A percentile compares a stretch with the other conserved stretches of the same genome.
These are phyloP conservation scores for Sugiyamaella pinicola DNA, from an alignment of 1,139 yeast species.

Conservation along the genomic window DNA sequence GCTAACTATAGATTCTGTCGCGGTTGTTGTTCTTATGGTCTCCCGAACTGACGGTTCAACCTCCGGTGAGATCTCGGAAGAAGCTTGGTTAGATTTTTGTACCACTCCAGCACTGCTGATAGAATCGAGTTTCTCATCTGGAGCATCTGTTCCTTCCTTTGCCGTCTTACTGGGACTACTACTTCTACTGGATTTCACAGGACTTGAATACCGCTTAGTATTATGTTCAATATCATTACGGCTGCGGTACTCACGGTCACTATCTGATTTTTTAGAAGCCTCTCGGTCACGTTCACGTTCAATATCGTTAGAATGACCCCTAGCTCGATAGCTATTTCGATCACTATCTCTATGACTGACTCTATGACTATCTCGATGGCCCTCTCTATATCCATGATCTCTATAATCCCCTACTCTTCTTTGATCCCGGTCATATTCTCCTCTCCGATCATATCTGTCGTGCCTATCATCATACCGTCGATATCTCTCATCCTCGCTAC, in stretches of 20 bases:
- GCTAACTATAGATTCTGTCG: background rate
- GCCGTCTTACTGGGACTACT: background rate
- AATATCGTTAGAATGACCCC: background rate
- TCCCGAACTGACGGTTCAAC: background rate
- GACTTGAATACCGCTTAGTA: background rate
- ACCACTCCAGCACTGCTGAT: background rate
- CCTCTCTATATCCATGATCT: slow-evolving; percentile 1
- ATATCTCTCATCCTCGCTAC: slow-evolving; percentile 3
- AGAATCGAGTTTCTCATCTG: background rate
- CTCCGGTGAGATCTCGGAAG: background rate
- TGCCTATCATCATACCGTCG: slow-evolving; percentile 6
- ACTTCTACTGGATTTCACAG: slow-evolving; percentile 4
- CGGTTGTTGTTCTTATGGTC: background rate
- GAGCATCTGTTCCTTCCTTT: background rate
- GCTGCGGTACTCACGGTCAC: slow-evolving; percentile 16
- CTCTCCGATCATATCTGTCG: slow-evolving; percentile 1
- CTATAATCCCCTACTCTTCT: background rate
- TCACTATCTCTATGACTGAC: background rate
- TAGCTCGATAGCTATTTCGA: background rate
- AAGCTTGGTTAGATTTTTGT: slow-evolving; percentile 5
- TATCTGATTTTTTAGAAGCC: background rate
- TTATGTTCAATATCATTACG: slow-evolving; percentile 7
- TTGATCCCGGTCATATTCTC: slow-evolving; percentile 1
- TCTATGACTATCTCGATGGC: background rate
- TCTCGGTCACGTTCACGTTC: slow-evolving; percentile 4